Evolutionary conservation across 169 alveolate genomes (phyloP).

Genomic region (Cryptosporidium tyzzeri): DNA sequence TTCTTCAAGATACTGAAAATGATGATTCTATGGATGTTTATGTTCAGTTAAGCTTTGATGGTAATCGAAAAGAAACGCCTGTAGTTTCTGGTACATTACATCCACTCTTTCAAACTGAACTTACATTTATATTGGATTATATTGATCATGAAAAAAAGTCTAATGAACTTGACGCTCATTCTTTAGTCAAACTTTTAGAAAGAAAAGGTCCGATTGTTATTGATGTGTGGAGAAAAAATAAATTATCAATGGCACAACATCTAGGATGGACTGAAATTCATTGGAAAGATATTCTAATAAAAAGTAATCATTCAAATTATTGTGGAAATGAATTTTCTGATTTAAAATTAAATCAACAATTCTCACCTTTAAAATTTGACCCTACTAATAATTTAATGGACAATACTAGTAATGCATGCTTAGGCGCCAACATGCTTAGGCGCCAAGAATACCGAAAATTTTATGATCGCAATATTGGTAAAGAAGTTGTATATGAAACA

Average conservation of each 20-base stretch:
- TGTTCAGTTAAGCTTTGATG: constrained; percentile 72
- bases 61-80: constrained; percentile 70
- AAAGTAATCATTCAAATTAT: background rate
- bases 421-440: constrained; percentile 12
- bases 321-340: background rate
- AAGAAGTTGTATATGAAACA: constrained; percentile 63
- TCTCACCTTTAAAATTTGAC: constrained; percentile 32
- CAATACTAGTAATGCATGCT: background rate
- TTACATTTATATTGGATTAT: constrained; percentile 41
- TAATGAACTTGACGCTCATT: constrained; percentile 7
- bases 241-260: constrained; percentile 44
- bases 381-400: background rate
- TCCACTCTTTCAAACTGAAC: constrained; percentile 68
- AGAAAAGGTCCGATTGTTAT: constrained; percentile 57
- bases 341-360: constrained; percentile 1
- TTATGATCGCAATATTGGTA: constrained; percentile 70
- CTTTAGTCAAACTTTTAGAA: constrained; percentile 42
- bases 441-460: constrained; percentile 48
- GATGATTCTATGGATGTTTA: constrained; percentile 70
- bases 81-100: constrained; percentile 59
- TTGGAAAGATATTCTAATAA: constrained; percentile 66
- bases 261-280: constrained; percentile 71
- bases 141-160: constrained; percentile 11
- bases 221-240: constrained; percentile 74
- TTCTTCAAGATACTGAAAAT: constrained; percentile 44